Evolutionary conservation across 1,139 yeast species (phyloP), one percentile per base, ranked within the genome.

Genomic region (Candida mesenterica): DNA sequence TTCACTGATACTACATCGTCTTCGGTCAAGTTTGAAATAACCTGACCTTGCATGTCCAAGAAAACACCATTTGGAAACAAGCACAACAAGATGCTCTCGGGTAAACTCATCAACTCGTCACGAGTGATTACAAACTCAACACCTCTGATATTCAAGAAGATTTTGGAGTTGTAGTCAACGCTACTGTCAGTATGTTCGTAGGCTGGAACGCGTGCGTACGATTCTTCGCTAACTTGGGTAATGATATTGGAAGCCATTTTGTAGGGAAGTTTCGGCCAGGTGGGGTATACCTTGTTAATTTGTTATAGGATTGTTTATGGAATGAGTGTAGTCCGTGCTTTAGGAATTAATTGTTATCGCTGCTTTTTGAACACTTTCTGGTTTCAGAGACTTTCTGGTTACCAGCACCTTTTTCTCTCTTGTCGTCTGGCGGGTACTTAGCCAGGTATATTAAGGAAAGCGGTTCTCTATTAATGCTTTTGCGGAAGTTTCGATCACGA

Each of bases 1-100:
- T 88, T 87, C 25, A 86, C 94, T 53, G 69, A 77, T 8, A 85
- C 92, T 24, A 81, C 67, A 57, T 85, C 94, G 9, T 81, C 80
- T 45, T 85, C 90, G 0, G 92, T 80, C 51, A 84, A 61, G 46
- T 82, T 83, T 29, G 85, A 74, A 37, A 85, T 83, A n/a, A 83
- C 83, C 40, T 79, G 81, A 3, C 94, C 95, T 35, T 76, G 63
- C 37, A 72, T 71, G 55, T 87, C 94, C 40, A 86, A 72, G 54
- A 86, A 82, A 5, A 89, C 90, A 24, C 97, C 97, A 46, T 87
- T 86, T 12, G 97, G 96, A 59, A 81, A 94, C 37, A 87, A 63
- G 48, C 97, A 88, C 38, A 90, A 73, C 42, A 94, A 66, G 22
- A 94, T 81, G 44, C 92, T 80, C 58, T 94, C 97, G 1, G 98